phyloP scores from a whole-genome alignment of 805 yeast species.

The Sugiyamaella boreocaroliniensis region DNA sequence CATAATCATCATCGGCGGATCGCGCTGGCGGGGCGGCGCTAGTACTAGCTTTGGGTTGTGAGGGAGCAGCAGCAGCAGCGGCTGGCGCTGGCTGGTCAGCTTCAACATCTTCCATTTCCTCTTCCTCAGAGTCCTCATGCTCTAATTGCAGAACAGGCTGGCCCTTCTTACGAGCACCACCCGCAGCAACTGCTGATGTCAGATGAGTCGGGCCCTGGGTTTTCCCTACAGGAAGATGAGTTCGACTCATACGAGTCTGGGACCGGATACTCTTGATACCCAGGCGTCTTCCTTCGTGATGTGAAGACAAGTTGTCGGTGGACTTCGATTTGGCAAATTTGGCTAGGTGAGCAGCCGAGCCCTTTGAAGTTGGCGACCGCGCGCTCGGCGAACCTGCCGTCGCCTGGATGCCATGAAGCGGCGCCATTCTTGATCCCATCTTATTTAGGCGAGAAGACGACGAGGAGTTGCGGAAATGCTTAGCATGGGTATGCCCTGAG shows the following conservation, averaged over 20 bases:
- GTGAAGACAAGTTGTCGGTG: constrained; percentile 10
- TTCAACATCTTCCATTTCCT: not conserved
- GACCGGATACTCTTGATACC: constrained; percentile 6
- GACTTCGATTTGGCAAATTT: constrained; percentile 12
- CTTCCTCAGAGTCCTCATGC: constrained; percentile 13
- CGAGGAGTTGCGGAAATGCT: constrained; percentile 8
- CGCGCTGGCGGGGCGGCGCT: not conserved
- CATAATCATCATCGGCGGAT: constrained; percentile 5
- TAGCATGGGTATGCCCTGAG: constrained; percentile 1
- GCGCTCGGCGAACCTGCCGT: not conserved
- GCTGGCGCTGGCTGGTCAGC: not conserved
- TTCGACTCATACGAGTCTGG: constrained; percentile 7
- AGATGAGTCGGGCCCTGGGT: not conserved
- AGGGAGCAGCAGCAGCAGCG: not conserved
- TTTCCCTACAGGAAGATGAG: not conserved
- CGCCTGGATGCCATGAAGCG: constrained; percentile 4
- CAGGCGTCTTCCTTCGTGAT: constrained; percentile 4
- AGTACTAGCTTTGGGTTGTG: not conserved
- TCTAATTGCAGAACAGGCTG: constrained; percentile 12
- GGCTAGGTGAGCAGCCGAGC: not conserved
- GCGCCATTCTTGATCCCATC: constrained; percentile 6
- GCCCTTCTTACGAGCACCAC: not conserved
- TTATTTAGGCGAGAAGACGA: constrained; percentile 11
- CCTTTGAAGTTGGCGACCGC: not conserved
- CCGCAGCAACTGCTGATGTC: not conserved